Conservation (phyloP, 2,329 filamentous ascomycete genomes). For the Fonsecaea pedrosoi region DNA sequence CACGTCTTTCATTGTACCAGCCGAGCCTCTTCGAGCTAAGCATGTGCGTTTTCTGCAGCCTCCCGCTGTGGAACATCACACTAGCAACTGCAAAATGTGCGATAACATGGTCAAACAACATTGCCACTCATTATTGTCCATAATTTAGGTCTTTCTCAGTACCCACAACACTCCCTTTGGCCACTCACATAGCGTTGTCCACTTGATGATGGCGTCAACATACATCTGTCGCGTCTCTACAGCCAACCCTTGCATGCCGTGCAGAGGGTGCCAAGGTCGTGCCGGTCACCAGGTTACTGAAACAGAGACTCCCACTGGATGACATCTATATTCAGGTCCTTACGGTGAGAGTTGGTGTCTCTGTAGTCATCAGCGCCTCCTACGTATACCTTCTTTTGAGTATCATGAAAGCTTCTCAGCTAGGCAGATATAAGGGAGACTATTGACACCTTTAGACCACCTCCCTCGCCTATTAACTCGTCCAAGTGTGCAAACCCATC, state of each 20-base stretch:
- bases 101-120: constrained; percentile 16
- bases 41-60: constrained; percentile 32
- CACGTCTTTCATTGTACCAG: not conserved
- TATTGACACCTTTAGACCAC: not conserved
- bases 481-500: not conserved
- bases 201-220: constrained; percentile 26
- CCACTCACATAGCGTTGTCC: constrained; percentile 8
- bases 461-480: not conserved
- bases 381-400: constrained; percentile 28
- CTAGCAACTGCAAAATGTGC: constrained; percentile 11
- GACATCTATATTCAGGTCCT: constrained; percentile 13
- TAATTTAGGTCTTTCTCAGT: constrained; percentile 18
- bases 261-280: constrained; percentile 27
- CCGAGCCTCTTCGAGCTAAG: constrained; percentile 22
- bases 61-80: constrained; percentile 16
- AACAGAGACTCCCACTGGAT: constrained; percentile 6
- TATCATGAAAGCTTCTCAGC: not conserved
- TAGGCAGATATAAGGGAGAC: constrained; percentile 10
- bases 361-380: constrained; percentile 24
- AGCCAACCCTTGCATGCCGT: constrained; percentile 22
- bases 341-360: not conserved
- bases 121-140: constrained; percentile 24
- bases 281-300: constrained; percentile 6
- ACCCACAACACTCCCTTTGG: constrained; percentile 17
- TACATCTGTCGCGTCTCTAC: constrained; percentile 19